Base-by-base conservation (phyloP, 208 protist species). In the Acanthamoeba sp. region DNA sequence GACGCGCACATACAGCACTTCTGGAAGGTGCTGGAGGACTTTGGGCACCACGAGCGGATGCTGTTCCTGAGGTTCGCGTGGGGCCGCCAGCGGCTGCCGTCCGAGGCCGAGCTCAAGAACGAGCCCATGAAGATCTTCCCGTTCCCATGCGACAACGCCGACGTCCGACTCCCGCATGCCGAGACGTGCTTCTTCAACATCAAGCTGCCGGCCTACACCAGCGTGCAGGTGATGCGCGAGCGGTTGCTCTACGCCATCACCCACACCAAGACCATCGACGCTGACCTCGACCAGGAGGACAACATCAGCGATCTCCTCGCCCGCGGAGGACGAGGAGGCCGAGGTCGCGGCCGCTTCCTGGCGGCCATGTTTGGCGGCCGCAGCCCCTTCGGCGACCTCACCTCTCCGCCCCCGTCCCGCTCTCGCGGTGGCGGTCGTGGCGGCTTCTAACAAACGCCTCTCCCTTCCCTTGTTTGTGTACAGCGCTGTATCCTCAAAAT, bases 171-270 rank as follows among this genome's bases (percentile, higher is more conserved):
- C 27, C 96, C 96, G 24, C 94, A 71, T 16, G 50, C 91, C 18
- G 76, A 97, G 50, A 97, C 96, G 14, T 97, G 96, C 66, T 97
- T 97, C 95, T 95, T 95, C 90, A 69, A 92, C 45, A 36, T 97
- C 20, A 94, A 95, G 87, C 59, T 97, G 12, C 96, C 96, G 1
- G 91, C 73, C 32, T 97, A 97, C 69, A 64, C 80, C 7, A 80
- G 24, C 10, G n/a, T 32, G 14, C 71, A 96, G 57, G 95, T 95
- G 45, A 45, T 97, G 62, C 34, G 87, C 20, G 45, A 97, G 76
- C 34, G 36, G 32, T 24, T 97, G 42, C 66, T 96, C 50, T 48
- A 57, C 32, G 96, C 96, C 52, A 97, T 97, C 62, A 95, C 93
- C 48, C 29, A 93, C 89, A 59, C 36, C 64, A 64, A 38, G 36